phyloP scores from a whole-genome alignment of 1,139 yeast species.

The Arxiozyma slooffiae region DNA sequence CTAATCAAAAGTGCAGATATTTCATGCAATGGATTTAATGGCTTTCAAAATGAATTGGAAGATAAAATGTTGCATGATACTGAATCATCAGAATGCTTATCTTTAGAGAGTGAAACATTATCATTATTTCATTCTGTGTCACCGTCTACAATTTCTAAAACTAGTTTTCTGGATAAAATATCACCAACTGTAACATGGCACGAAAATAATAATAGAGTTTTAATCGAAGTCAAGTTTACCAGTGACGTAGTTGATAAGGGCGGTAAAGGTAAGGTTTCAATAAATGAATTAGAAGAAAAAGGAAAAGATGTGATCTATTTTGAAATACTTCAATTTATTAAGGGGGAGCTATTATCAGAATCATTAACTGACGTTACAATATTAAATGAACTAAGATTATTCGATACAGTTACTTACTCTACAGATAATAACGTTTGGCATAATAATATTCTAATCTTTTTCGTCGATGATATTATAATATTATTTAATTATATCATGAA shows the following conservation, averaged over 20 bases:
- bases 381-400: constrained; percentile 7
- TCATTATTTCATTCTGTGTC: constrained; percentile 1
- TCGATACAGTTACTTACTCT: constrained; percentile 16
- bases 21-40: constrained; percentile 22
- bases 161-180: neutral
- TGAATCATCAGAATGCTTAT: neutral
- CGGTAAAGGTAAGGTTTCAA: neutral
- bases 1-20: constrained; percentile 25
- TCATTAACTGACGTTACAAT: neutral
- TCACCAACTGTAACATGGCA: neutral
- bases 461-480: constrained; percentile 14
- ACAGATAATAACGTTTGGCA: constrained; percentile 25
- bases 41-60: constrained; percentile 7
- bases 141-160: neutral
- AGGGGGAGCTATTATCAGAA: neutral
- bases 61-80: neutral
- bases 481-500: constrained; percentile 15
- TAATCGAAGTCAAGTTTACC: neutral
- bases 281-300: neutral
- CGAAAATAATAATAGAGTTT: neutral
- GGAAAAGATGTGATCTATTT: neutral
- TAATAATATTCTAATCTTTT: constrained; percentile 9
- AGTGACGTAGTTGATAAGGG: neutral
- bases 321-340: neutral
- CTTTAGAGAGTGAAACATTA: constrained; percentile 1